Evolutionary conservation across 2,329 filamentous ascomycete genomes (phyloP).

Genomic region (Boeremia exigua): DNA sequence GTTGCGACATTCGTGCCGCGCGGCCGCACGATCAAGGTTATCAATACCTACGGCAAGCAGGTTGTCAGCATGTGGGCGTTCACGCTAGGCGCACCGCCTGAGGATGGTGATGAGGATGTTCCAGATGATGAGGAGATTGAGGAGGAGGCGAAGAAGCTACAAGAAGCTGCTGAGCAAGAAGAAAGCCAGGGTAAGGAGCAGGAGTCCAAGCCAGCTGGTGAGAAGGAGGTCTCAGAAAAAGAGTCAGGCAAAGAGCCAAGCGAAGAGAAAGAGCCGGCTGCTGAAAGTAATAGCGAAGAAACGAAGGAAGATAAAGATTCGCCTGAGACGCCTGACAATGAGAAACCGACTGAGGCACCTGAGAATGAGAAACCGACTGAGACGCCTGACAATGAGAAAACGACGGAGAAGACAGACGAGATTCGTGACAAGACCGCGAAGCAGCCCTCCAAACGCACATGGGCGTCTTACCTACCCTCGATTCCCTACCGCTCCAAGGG

Average conservation of each 20-base stretch:
- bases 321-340: constrained; percentile 34
- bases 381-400: constrained; percentile 30
- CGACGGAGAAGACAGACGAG: constrained; percentile 15
- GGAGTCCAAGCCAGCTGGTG: neutral
- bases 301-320: constrained; percentile 23
- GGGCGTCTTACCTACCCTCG: constrained; percentile 49
- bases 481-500: constrained; percentile 45
- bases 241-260: neutral
- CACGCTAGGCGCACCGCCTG: constrained; percentile 53
- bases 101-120: constrained; percentile 38
- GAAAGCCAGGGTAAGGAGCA: constrained; percentile 8
- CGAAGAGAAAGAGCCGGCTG: neutral
- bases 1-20: constrained; percentile 58
- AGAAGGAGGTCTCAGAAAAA: neutral
- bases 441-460: constrained; percentile 40
- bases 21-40: constrained; percentile 57
- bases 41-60: constrained; percentile 59
- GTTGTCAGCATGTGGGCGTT: constrained; percentile 59
- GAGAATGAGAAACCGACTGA: no score
- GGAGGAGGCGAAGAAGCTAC: constrained; percentile 30
- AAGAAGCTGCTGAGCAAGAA: constrained; percentile 26
- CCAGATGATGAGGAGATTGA: constrained; percentile 34
- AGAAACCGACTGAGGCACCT: constrained; percentile 26
- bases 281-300: neutral
- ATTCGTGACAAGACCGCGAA: constrained; percentile 14